These are phyloP conservation scores for Veloboletus limbatus DNA, from an alignment of 1,284 basidiomycete species.

Conservation along the genomic window DNA sequence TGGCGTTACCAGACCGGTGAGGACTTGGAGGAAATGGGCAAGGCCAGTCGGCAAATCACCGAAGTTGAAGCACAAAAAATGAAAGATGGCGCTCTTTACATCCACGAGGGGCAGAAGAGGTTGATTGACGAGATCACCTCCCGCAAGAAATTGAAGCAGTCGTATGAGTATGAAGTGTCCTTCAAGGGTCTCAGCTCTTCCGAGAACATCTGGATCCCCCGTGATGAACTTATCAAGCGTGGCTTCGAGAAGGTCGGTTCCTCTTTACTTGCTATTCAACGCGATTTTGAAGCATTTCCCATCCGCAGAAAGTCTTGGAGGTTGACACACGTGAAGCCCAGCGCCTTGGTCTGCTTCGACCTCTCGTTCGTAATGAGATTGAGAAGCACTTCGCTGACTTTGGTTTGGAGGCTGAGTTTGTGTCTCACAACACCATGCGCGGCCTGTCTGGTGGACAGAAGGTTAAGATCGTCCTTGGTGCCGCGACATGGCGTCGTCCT, in stretches of 20 bases:
- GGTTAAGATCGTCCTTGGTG: constrained; percentile 98
- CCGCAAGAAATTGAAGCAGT: constrained; percentile 99
- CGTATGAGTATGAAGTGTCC: constrained; percentile 95
- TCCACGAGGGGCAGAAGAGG: constrained; percentile 94
- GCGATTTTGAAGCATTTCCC: neutral
- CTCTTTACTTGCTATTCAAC: neutral
- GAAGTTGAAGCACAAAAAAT: constrained; percentile 93
- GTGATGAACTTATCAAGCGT: constrained; percentile 96
- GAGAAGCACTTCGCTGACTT: constrained; percentile 98
- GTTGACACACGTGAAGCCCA: constrained; percentile 97
- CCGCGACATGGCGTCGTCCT: constrained; percentile 97
- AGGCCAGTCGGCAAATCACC: constrained; percentile 84
- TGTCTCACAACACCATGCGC: constrained; percentile 95
- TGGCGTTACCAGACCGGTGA: constrained; percentile 99
- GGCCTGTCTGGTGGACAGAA: constrained; percentile 99
- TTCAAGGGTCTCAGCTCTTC: constrained; percentile 91
- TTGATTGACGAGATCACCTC: constrained; percentile 87
- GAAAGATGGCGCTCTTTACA: constrained; percentile 87
- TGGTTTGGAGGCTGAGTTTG: constrained; percentile 95
- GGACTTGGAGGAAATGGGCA: constrained; percentile 94
- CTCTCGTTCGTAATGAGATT: constrained; percentile 95
- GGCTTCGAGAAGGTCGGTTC: constrained; percentile 87
- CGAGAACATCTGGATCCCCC: constrained; percentile 95
- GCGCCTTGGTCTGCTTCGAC: constrained; percentile 92
- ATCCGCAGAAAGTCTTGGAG: constrained; percentile 82